Evolutionary conservation across 768 basidiomycete species (phyloP).

Genomic region (Rhizopogon roseolus): DNA sequence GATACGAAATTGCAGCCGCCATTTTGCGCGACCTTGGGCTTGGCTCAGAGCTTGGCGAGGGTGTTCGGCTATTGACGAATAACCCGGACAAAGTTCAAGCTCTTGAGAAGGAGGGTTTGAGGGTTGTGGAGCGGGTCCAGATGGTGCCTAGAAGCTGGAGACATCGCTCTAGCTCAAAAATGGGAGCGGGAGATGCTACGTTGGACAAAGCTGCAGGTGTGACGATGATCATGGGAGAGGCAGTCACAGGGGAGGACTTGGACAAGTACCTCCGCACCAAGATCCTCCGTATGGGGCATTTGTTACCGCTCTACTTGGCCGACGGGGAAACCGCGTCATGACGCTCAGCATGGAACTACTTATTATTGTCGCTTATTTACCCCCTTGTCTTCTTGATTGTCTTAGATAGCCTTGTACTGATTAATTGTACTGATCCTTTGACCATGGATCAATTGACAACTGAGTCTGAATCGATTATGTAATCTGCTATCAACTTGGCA

Average conservation of each 20-base stretch:
- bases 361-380: neutral
- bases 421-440: neutral
- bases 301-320: slow-evolving; percentile 49
- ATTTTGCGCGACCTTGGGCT: slow-evolving; percentile 87
- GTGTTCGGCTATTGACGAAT: slow-evolving; percentile 85
- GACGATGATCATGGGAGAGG: slow-evolving; percentile 76
- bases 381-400: neutral
- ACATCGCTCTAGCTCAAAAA: slow-evolving; percentile 16
- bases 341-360: neutral
- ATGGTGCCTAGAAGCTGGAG: slow-evolving; percentile 94
- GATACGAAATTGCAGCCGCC: slow-evolving; percentile 87
- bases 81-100: slow-evolving; percentile 97
- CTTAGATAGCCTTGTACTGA: neutral
- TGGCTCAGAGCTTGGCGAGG: slow-evolving; percentile 48
- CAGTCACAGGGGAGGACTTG: slow-evolving; percentile 77
- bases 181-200: slow-evolving; percentile 4
- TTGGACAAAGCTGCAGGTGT: slow-evolving; percentile 48
- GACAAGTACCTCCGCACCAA: slow-evolving; percentile 96
- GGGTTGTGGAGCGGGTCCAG: slow-evolving; percentile 76
- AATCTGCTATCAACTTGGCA: neutral
- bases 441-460: too few relatives aligned
- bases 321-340: neutral
- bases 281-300: slow-evolving; percentile 95
- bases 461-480: neutral
- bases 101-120: slow-evolving; percentile 75